Evolutionary conservation across 2,329 filamentous ascomycete species (phyloP), one percentile per base, ranked within the genome.

Genomic region (Clonostachys byssicola): DNA sequence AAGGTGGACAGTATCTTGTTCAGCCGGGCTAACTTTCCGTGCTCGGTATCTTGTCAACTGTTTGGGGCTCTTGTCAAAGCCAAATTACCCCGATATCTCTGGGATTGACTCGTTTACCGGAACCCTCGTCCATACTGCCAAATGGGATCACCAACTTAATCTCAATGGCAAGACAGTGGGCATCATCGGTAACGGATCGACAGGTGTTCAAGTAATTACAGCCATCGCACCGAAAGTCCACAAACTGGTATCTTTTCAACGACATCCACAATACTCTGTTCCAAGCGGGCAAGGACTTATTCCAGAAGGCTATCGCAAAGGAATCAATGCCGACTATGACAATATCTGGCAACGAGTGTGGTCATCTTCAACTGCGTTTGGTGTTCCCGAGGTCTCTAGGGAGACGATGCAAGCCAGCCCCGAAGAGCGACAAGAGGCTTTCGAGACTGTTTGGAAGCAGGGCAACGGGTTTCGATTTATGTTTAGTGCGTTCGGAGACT

Each of bases 51-150:
- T 36, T n/a, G n/a, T 36, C n/a, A 36, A 10, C 10, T 36, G 34
- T n/a, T n/a, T 36, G 34, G 34, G 34, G 34, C 34, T 36, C 10
- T n/a, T 36, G 34, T 36, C 34, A 36, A 36, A 36, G 34, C 34
- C 34, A 36, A 36, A 36, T n/a, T 36, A 36, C 34, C 34, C 34
- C 34, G n/a, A 36, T n/a, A 36, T 36, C n/a, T n/a, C 10, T n/a
- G 34, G 34, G n/a, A 36, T 36, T n/a, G 34, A 36, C 34, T 10
- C 34, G 10, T 73, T 66, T 58, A 53, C 64, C 41, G 70, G 70
- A 14, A 54, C 61, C 23, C 51, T 66, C 4, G 62, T 61, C 34
- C 71, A 74, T 49, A 69, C 68, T 4, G 60, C 65, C 8, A 58
- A 59, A 12, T 73, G 68, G 68, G 48, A 14, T 30, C 34, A 36